Evolutionary conservation across 2,329 filamentous ascomycete species (phyloP).

Genomic region (Hypoxylon rubiginosum): DNA sequence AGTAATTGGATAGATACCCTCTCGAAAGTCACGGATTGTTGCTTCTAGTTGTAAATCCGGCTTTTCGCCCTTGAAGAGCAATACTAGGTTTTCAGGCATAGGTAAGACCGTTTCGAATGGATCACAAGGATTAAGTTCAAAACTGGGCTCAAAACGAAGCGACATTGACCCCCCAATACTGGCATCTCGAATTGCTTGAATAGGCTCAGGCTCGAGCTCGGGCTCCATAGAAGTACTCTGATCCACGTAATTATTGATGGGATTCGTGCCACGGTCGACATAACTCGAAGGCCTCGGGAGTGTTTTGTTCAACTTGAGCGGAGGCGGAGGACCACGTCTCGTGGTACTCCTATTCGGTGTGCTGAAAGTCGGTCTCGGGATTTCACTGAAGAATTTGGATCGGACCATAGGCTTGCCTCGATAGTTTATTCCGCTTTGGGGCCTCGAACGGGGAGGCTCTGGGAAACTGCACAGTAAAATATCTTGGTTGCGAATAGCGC

Average conservation of each 20-base stretch:
- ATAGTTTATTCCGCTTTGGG: constrained; percentile 13
- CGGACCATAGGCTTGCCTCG: constrained; percentile 32
- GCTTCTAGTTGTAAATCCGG: constrained; percentile 60
- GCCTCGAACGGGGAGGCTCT: constrained; percentile 26
- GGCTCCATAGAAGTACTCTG: constrained; percentile 36
- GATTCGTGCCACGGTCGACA: constrained; percentile 38
- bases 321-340: constrained; percentile 45
- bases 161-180: constrained; percentile 51
- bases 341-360: constrained; percentile 43
- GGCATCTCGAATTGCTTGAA: constrained; percentile 58
- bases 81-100: constrained; percentile 67
- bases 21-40: constrained; percentile 62
- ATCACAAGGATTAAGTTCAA: constrained; percentile 38
- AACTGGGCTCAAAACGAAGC: constrained; percentile 28
- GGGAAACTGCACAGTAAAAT: constrained; percentile 44
- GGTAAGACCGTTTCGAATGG: constrained; percentile 63
- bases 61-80: constrained; percentile 64
- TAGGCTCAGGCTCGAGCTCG: constrained; percentile 9
- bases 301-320: constrained; percentile 42
- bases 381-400: constrained; percentile 42
- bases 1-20: constrained; percentile 54
- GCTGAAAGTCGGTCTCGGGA: constrained; percentile 36
- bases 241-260: constrained; percentile 47
- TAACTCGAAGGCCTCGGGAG: constrained; percentile 32
- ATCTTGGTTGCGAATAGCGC: constrained; percentile 45